Evolutionary conservation across 768 basidiomycete genomes (phyloP).

Genomic region (Chiua virens): DNA sequence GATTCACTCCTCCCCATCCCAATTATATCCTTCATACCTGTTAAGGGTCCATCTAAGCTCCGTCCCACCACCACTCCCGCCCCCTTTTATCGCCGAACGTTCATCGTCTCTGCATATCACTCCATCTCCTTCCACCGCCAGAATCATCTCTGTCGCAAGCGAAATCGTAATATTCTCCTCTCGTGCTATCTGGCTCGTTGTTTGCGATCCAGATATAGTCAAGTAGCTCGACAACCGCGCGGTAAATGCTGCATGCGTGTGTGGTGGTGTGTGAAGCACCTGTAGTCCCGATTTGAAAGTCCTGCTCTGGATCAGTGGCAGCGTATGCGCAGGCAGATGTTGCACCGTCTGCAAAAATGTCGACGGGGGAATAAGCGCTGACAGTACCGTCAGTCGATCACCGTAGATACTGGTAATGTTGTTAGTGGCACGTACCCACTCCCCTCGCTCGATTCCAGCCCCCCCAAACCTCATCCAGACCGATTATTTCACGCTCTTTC

Average conservation of each 20-base stretch:
- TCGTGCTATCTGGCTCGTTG: constrained; percentile 68
- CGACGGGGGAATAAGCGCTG: constrained; percentile 87
- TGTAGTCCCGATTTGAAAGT: constrained; percentile 71
- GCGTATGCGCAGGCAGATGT: constrained; percentile 61
- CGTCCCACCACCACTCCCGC: constrained; percentile 46
- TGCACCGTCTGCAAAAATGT: constrained; percentile 79
- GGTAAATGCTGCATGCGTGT: constrained; percentile 65
- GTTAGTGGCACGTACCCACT: constrained; percentile 53
- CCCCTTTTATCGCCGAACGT: constrained; percentile 33
- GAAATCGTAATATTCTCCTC: constrained; percentile 72
- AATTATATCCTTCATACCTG: constrained; percentile 62
- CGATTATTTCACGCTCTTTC: constrained; percentile 76
- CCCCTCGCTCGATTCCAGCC: constrained; percentile 94
- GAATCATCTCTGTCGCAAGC: constrained; percentile 76
- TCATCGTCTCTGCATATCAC: constrained; percentile 77
- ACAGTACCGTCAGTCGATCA: background rate
- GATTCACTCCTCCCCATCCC: constrained; percentile 44
- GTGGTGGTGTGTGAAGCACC: constrained; percentile 84
- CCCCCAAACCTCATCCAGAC: constrained; percentile 92
- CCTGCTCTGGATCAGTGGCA: constrained; percentile 65
- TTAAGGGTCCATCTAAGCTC: constrained; percentile 78
- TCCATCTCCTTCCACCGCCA: constrained; percentile 68
- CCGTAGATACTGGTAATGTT: background rate
- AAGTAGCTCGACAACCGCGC: constrained; percentile 61
- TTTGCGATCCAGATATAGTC: constrained; percentile 48